Evolutionary conservation across 2,329 filamentous ascomycete species (phyloP).

Genomic region (Trichoderma asperellum): DNA sequence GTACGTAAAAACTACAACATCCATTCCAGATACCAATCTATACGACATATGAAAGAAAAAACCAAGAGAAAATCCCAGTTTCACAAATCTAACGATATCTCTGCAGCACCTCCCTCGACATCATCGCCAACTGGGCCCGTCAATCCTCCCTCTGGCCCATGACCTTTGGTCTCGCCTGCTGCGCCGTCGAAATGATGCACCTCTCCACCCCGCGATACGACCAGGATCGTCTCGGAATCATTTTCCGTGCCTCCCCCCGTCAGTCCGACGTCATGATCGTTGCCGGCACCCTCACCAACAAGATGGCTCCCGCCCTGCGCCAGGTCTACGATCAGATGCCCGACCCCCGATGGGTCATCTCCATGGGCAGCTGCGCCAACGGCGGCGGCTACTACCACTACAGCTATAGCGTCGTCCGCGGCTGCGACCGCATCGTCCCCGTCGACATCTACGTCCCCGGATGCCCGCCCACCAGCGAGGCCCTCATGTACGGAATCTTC

Average conservation of each 20-base stretch:
- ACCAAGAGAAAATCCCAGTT: neutral
- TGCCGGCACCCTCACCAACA: slow-evolving; percentile 90
- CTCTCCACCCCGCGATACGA: slow-evolving; percentile 86
- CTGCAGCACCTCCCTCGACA: slow-evolving; percentile 73
- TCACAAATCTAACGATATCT: neutral
- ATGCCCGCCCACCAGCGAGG: slow-evolving; percentile 66
- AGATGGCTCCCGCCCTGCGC: slow-evolving; percentile 89
- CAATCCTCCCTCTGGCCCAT: slow-evolving; percentile 87
- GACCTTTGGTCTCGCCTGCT: slow-evolving; percentile 87
- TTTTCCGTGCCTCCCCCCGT: slow-evolving; percentile 85
- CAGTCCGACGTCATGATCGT: slow-evolving; percentile 95
- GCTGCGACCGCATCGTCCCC: slow-evolving; percentile 76
- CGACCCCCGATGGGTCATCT: slow-evolving; percentile 82
- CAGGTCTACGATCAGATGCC: slow-evolving; percentile 97
- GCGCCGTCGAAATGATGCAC: slow-evolving; percentile 92
- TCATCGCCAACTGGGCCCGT: slow-evolving; percentile 81
- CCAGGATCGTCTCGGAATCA: slow-evolving; percentile 85
- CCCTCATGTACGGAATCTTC: slow-evolving; percentile 72
- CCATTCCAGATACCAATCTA: neutral
- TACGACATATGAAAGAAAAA: neutral
- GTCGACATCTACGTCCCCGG: slow-evolving; percentile 82
- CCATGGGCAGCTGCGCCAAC: slow-evolving; percentile 84
- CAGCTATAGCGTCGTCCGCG: slow-evolving; percentile 76
- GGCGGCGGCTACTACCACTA: slow-evolving; percentile 88
- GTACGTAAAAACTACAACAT: slow-evolving; percentile 58